A percentile compares a stretch with the other conserved stretches of the same genome.
Evolutionary conservation across 257 asterid species (phyloP).

Genomic region (Nicotiana attenuata): DNA sequence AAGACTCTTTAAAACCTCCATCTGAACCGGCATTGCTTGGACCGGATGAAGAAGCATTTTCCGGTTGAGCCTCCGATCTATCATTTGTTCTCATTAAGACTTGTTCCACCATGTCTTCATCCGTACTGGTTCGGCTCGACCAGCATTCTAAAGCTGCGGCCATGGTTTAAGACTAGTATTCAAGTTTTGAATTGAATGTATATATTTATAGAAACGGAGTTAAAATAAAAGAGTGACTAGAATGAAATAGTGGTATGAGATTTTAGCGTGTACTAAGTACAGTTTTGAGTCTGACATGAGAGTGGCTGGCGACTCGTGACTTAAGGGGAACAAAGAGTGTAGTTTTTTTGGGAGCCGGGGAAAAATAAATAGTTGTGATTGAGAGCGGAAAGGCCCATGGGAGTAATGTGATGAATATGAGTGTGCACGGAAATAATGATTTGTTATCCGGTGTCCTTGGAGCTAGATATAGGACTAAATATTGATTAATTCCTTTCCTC

Average conservation of each 20-base stretch:
- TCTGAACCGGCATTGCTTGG: slow-evolving; percentile 18
- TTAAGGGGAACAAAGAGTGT: too few relatives aligned
- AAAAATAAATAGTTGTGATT: neutral
- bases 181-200: too few relatives aligned
- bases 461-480: too few relatives aligned
- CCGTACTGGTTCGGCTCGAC: slow-evolving; percentile 85
- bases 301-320: too few relatives aligned
- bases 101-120: slow-evolving; percentile 92
- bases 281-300: too few relatives aligned
- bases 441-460: neutral
- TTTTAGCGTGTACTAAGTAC: too few relatives aligned
- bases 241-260: too few relatives aligned
- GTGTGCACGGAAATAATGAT: neutral
- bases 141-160: slow-evolving; percentile 97
- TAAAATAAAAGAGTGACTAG: too few relatives aligned
- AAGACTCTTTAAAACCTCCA: slow-evolving; percentile 50
- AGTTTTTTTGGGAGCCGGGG: neutral
- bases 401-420: slow-evolving; percentile 4
- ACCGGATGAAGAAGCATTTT: slow-evolving; percentile 17
- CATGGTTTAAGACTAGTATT: slow-evolving; percentile 33
- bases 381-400: neutral
- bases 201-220: too few relatives aligned
- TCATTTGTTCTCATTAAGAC: slow-evolving; percentile 73
- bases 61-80: slow-evolving; percentile 75
- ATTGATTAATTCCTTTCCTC: too few relatives aligned